Evolutionary conservation across 177 flowering plant genomes (phyloP), one percentile per base, ranked within the genome.

Genomic region (Vitis hybrid): DNA sequence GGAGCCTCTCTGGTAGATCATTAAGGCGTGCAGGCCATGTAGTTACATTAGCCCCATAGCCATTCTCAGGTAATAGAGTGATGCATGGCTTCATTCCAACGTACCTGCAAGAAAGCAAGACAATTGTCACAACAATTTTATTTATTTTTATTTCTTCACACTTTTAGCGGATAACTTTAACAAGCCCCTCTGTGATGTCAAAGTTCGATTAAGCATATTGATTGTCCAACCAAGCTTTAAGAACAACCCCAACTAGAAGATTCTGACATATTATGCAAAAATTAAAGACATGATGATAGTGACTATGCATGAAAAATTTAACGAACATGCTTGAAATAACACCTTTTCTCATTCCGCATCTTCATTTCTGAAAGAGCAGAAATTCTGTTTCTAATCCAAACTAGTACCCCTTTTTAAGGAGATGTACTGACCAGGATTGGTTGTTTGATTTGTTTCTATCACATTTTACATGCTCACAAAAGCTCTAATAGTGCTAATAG

Each of bases 1-100:
- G 94, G 50, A 93, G 88, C 79, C 99, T 88, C 70, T 89, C 93
- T 19, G 99, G 98, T 30, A 95, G 97, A 62, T 65, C 34, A 56
- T 82, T 88, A 77, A 96, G 75, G 34, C 99, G 90, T 64, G 82
- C 82, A 75, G 98, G 99, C 99, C 99, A 96, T 6, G 75, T 26
- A 15, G 86, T 80, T 52, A 91, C 66, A 77, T 91, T 90, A 54
- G 85, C 81, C 72, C 94, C 97, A 78, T 78, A 85, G 57, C 95
- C 95, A 81, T 87, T 85, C 67, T 91, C 95, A 48, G 98, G 98
- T 39, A 96, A 77, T 64, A 81, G 87, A 65, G 89, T 78, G 74
- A 96, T 91, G 72, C 99, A 96, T 56, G 97, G 77, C 73, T 83
- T 91, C 76, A 92, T 69, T 74, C 73, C 81, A 70, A 82, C 87